phyloP scores from a whole-genome alignment of 208 protist species.

The Wallacemonas sp. region DNA sequence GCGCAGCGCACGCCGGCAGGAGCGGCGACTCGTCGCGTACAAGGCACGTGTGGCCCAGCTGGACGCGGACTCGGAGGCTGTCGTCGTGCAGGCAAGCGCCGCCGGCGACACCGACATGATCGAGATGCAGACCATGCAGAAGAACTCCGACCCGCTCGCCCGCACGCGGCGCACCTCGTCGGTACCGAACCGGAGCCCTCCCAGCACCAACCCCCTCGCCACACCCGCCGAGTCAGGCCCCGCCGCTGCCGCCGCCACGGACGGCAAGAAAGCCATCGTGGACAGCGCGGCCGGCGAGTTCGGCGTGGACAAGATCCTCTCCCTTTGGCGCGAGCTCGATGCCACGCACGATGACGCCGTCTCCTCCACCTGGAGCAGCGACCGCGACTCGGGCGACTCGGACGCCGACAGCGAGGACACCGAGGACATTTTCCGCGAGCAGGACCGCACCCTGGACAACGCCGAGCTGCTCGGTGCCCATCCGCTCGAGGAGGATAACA shows the following conservation, averaged over 20 bases:
- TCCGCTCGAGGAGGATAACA: constrained; percentile 19
- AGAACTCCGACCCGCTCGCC: background rate
- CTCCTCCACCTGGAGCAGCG: constrained; percentile 8
- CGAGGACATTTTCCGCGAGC: constrained; percentile 1
- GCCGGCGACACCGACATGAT: background rate
- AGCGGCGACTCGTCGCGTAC: constrained; percentile 13
- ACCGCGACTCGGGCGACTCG: background rate
- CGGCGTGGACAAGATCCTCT: background rate
- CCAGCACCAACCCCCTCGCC: background rate
- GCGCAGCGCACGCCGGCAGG: constrained; percentile 22
- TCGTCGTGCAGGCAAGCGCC: background rate
- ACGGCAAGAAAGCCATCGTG: background rate
- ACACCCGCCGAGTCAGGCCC: too few relatives aligned
- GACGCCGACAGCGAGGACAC: constrained; percentile 1
- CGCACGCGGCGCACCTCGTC: background rate
- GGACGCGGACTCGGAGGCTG: background rate
- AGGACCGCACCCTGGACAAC: constrained; percentile 1
- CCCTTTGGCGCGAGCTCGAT: background rate
- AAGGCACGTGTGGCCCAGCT: background rate
- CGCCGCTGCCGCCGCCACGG: too few relatives aligned
- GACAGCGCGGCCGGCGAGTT: background rate
- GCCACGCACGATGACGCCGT: background rate
- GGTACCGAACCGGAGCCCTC: background rate
- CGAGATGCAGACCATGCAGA: constrained; percentile 16
- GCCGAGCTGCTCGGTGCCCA: constrained; percentile 15